Conservation (phyloP, 192 early-diverging fungal species). For the Obelidium mucronatum region DNA sequence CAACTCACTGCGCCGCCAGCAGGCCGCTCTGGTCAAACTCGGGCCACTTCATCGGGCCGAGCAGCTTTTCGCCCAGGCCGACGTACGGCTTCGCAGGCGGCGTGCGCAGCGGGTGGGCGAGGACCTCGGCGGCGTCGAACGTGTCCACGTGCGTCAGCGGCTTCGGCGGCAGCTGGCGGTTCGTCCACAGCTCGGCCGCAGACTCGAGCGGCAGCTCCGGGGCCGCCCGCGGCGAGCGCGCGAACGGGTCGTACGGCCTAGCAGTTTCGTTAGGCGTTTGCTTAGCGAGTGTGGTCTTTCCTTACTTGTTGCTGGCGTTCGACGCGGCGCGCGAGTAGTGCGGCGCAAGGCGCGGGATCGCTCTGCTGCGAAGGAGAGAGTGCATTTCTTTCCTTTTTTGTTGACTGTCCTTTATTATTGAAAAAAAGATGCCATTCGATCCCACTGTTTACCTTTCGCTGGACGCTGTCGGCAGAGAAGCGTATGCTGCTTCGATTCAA, state of each 20-base stretch:
- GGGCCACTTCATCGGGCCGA: conserved; percentile 52
- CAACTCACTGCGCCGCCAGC: conserved; percentile 13
- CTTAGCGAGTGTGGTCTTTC: too few species aligned
- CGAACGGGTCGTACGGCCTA: conserved; percentile 26
- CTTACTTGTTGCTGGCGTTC: background rate
- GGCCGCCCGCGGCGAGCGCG: background rate
- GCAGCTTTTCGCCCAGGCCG: conserved; percentile 31
- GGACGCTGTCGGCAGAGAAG: too few species aligned
- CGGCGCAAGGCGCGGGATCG: background rate
- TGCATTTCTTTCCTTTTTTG: too few species aligned
- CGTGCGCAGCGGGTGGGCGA: conserved; percentile 56
- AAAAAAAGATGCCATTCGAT: too few species aligned
- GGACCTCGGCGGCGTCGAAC: conserved; percentile 40
- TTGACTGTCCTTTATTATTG: too few species aligned
- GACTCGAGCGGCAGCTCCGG: conserved; percentile 20
- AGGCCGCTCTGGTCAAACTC: conserved; percentile 55
- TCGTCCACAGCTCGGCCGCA: conserved; percentile 28
- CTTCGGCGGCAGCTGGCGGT: conserved; percentile 2
- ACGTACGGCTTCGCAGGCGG: conserved; percentile 45
- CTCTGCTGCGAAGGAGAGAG: background rate
- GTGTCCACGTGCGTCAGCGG: conserved; percentile 3
- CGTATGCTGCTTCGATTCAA: too few species aligned
- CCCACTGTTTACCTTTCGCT: too few species aligned
- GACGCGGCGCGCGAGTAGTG: background rate
- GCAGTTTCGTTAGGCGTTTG: background rate